Conservation (phyloP, 2,329 filamentous ascomycete species). For the Cercospora brassicicola region DNA sequence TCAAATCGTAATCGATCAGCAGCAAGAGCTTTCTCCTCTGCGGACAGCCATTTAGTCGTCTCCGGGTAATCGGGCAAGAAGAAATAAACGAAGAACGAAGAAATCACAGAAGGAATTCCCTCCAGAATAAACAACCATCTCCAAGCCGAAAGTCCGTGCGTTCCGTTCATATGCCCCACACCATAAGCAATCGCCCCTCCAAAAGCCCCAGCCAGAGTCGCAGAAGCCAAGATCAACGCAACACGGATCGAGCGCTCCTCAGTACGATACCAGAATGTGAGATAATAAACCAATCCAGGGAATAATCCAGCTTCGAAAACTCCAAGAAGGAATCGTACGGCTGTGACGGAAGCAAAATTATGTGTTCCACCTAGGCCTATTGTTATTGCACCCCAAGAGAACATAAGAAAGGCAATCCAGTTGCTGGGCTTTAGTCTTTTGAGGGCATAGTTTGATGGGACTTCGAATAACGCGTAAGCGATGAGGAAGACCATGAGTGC, state of each 20-base stretch:
- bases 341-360: slow-evolving; percentile 48
- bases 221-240: slow-evolving; percentile 37
- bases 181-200: slow-evolving; percentile 43
- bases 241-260: slow-evolving; percentile 37
- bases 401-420: slow-evolving; percentile 38
- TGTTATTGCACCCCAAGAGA: slow-evolving; percentile 37
- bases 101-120: slow-evolving; percentile 48
- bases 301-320: slow-evolving; percentile 59
- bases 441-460: slow-evolving; percentile 46
- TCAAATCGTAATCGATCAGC: slow-evolving; percentile 45
- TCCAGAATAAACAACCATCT: slow-evolving; percentile 72
- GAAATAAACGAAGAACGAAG: slow-evolving; percentile 57
- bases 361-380: slow-evolving; percentile 48
- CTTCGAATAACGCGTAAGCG: slow-evolving; percentile 50
- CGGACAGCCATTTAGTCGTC: slow-evolving; percentile 47
- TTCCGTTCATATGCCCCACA: slow-evolving; percentile 56
- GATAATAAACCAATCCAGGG: slow-evolving; percentile 45
- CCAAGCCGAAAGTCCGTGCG: slow-evolving; percentile 64
- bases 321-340: slow-evolving; percentile 45
- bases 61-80: slow-evolving; percentile 55
- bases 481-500: slow-evolving; percentile 57
- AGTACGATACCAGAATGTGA: slow-evolving; percentile 38
- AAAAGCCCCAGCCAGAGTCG: slow-evolving; percentile 39
- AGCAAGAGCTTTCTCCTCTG: slow-evolving; percentile 48
- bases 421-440: slow-evolving; percentile 46